Conservation (phyloP, 345 rosid species). For the Streptanthus diversifolius region DNA sequence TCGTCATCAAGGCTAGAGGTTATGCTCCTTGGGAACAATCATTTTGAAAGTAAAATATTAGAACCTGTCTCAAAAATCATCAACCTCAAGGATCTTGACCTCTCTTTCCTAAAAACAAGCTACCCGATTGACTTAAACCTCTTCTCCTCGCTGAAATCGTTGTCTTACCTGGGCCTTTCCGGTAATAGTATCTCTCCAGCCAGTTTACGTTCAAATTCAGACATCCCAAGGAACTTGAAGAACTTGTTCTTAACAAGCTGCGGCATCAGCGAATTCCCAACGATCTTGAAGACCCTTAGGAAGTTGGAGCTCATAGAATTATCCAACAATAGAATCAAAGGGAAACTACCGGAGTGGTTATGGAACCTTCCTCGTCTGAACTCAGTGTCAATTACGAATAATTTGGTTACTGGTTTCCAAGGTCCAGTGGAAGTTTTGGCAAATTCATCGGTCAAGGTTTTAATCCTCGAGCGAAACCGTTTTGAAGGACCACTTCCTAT, state of each 20-base stretch:
- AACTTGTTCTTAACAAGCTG: fast-evolving
- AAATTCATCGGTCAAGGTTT: neutral
- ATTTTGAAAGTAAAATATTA: neutral
- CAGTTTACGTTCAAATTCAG: neutral
- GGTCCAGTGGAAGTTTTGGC: neutral
- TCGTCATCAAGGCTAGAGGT: neutral
- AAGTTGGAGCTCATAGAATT: neutral
- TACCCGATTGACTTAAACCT: neutral
- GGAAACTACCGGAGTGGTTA: constrained; percentile 2
- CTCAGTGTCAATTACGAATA: fast-evolving
- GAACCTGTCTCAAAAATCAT: neutral
- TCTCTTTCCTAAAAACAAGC: neutral
- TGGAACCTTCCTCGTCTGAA: neutral
- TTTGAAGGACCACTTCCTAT: neutral
- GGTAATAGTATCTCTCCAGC: neutral
- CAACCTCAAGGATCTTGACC: neutral
- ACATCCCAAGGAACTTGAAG: neutral
- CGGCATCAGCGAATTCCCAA: neutral
- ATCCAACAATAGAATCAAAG: neutral
- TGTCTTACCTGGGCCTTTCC: neutral
- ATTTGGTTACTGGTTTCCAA: neutral
- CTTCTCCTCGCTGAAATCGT: neutral
- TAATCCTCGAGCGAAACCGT: neutral
- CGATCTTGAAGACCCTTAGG: neutral
- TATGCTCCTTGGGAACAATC: neutral